Percentiles rank a stretch among this genome's conserved stretches.
phyloP scores from a whole-genome alignment of 179 eudicot genomes.

The Silene coronaria region DNA sequence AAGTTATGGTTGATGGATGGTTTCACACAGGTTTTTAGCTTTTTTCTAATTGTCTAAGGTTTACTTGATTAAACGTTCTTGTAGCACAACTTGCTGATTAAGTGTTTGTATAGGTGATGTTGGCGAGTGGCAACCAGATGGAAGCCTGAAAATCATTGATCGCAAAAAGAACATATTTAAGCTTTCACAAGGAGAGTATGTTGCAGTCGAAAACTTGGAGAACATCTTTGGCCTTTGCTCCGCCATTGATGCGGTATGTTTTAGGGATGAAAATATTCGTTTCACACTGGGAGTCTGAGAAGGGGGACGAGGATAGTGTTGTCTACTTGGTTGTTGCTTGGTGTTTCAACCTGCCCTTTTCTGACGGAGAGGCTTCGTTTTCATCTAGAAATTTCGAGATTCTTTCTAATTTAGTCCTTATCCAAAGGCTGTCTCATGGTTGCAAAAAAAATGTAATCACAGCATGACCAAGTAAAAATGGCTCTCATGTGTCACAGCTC shows the following conservation, averaged over 20 bases:
- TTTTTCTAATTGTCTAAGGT: not conserved
- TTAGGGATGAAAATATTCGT: not conserved
- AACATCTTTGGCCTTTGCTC: constrained; percentile 59
- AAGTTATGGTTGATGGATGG: constrained; percentile 77
- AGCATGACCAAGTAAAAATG: no score
- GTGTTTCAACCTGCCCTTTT: not conserved
- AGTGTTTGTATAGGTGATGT: constrained; percentile 50
- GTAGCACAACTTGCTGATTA: constrained; percentile 2
- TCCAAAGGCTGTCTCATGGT: not conserved
- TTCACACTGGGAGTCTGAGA: not conserved
- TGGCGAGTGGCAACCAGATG: constrained; percentile 90
- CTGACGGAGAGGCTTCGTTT: not conserved
- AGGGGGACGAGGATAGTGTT: not conserved
- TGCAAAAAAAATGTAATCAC: not conserved
- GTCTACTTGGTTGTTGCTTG: not conserved
- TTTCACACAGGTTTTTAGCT: constrained; percentile 68
- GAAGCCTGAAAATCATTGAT: constrained; percentile 74
- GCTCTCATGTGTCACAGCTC: no score
- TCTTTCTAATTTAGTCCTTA: not conserved
- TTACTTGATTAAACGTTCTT: not conserved
- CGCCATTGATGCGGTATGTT: constrained; percentile 54
- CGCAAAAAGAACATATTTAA: constrained; percentile 82
- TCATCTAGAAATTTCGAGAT: not conserved
- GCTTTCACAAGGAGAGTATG: constrained; percentile 88
- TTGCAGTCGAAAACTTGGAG: constrained; percentile 84